A percentile compares a stretch with the other conserved stretches of the same genome.
These are phyloP conservation scores for Aspergillus bertholletiae DNA, from an alignment of 495 filamentous ascomycete genomes.

Conservation along the genomic window DNA sequence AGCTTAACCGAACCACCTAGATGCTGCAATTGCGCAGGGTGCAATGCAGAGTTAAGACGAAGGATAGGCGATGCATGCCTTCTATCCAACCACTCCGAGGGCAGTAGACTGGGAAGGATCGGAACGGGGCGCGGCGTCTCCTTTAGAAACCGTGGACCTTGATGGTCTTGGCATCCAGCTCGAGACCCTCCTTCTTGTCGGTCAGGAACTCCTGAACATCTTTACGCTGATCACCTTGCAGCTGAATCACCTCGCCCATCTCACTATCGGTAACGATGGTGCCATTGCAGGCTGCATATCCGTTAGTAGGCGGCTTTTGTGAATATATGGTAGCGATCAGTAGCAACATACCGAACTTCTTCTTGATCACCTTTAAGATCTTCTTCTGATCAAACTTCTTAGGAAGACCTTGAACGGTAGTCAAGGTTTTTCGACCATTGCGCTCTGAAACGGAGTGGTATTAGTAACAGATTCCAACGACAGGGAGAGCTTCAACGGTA, in stretches of 20 bases:
- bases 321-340: no score
- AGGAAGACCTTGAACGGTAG: slow-evolving; percentile 95
- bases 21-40: slow-evolving; percentile 20
- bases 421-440: slow-evolving; percentile 99
- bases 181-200: slow-evolving; percentile 89
- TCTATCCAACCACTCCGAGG: slow-evolving; percentile 37
- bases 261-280: slow-evolving; percentile 95
- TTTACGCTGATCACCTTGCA: slow-evolving; percentile 98
- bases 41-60: slow-evolving; percentile 19
- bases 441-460: slow-evolving; percentile 62
- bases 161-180: slow-evolving; percentile 92
- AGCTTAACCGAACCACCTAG: slow-evolving; percentile 12
- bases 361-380: slow-evolving; percentile 99
- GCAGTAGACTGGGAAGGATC: slow-evolving; percentile 40
- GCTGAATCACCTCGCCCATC: slow-evolving; percentile 99
- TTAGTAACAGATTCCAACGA: slow-evolving; percentile 21
- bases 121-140: slow-evolving; percentile 40
- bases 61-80: slow-evolving; percentile 25
- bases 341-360: slow-evolving; percentile 84
- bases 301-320: slow-evolving; percentile 17
- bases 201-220: slow-evolving; percentile 96
- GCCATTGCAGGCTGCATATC: slow-evolving; percentile 90
- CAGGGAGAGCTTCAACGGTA: slow-evolving; percentile 5
- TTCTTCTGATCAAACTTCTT: slow-evolving; percentile 99
- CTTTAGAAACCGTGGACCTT: slow-evolving; percentile 69